Evolutionary conservation across 2,329 filamentous ascomycete genomes (phyloP).

Genomic region (Aphanoascus verrucosus): DNA sequence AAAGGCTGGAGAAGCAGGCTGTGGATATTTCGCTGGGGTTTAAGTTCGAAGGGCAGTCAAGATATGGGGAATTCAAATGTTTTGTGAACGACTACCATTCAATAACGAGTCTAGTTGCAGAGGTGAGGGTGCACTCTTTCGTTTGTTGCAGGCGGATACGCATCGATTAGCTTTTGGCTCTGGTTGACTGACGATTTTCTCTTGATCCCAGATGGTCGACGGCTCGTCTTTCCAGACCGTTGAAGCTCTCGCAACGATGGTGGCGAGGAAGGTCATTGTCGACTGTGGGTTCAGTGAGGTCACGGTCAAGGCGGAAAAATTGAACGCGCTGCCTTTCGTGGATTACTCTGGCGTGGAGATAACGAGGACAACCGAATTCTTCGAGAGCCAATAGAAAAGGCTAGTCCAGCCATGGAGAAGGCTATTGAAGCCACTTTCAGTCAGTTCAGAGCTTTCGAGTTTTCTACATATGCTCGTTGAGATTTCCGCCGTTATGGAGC

Average conservation of each 20-base stretch:
- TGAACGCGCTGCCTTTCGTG: slow-evolving; percentile 42
- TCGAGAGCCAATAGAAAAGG: slow-evolving; percentile 21
- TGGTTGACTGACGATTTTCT: neutral
- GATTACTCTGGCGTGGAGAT: slow-evolving; percentile 41
- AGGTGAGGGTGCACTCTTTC: slow-evolving; percentile 23
- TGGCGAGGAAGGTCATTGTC: slow-evolving; percentile 38
- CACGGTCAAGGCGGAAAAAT: slow-evolving; percentile 41
- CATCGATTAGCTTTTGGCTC: too few species aligned
- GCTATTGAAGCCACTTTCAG: too few species aligned
- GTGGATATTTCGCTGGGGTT: slow-evolving; percentile 36
- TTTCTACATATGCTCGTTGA: too few species aligned
- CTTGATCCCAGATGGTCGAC: slow-evolving; percentile 33
- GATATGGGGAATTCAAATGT: slow-evolving; percentile 20
- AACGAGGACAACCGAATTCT: slow-evolving; percentile 38
- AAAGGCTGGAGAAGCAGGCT: slow-evolving; percentile 41
- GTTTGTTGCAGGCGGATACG: too few species aligned
- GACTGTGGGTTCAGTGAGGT: slow-evolving; percentile 38
- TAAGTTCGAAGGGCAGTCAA: slow-evolving; percentile 20
- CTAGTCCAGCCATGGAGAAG: neutral
- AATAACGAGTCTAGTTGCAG: slow-evolving; percentile 30
- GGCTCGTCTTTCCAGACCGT: slow-evolving; percentile 41
- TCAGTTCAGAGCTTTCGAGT: too few species aligned
- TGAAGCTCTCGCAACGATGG: slow-evolving; percentile 41
- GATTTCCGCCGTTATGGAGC: too few species aligned
- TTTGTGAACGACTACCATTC: slow-evolving; percentile 32